Evolutionary conservation across 2,329 filamentous ascomycete species (phyloP), one percentile per base, ranked within the genome.

Genomic region (Botryotinia narcissicola): DNA sequence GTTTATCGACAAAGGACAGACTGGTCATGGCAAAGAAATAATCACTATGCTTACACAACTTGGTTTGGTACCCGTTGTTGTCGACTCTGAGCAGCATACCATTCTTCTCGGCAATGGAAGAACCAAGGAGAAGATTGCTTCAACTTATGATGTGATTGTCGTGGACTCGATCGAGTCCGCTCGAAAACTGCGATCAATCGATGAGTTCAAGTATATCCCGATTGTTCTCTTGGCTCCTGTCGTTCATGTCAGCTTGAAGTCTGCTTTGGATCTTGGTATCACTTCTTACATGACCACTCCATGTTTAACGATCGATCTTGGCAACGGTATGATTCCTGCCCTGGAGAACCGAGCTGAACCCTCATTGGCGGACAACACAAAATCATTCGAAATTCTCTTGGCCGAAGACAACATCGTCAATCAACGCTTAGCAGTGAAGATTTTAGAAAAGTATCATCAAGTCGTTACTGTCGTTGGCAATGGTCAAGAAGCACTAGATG

Each of bases 281-380:
- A 97, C 95, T n/a, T 98, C 95, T 69, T 98, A 98, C 83, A 98
- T 98, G 94, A 98, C 96, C 2, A 97, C 94, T 25, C 96, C 96
- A 14, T 98, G 96, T 83, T 89, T 95, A 80, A 90, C 95, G 8
- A 97, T 98, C 76, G 96, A 99, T 82, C 86, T 99, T 74, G 95
- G 94, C 74, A 98, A 98, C 80, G 95, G 95, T 77, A 95, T 99
- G 88, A 93, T 98, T 29, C 96, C 96, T 10, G 96, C 96, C 4
- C 86, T 99, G 37, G 96, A 98, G 83, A 97, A 97, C 79, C 89
- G 95, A 71, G 95, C 95, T 9, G 96, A 95, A 20, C 95, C 95
- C 2, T 93, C 94, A 20, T 90, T 97, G 70, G 94, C 95, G 3
- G 95, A 98, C 81, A 96, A 97, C 81, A 97, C 94, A 20, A 94